Base-by-base conservation (phyloP, 805 yeast species). In the Metschnikowia proteae region DNA sequence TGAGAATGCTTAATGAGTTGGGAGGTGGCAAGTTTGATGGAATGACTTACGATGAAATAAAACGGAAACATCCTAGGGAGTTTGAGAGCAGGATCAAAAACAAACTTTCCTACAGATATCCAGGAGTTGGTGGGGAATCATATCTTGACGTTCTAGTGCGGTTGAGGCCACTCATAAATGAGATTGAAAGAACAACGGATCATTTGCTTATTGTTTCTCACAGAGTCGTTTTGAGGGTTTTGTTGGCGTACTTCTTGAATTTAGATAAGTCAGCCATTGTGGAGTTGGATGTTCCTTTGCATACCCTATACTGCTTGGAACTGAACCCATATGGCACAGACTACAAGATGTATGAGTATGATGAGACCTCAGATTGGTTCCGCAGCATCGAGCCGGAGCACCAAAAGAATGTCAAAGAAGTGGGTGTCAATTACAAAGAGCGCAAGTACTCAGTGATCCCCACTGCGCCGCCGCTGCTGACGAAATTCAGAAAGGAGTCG, bases 81-180 rank as follows among this genome's bases (percentile, higher is more conserved):
- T 92, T 84, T 62, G 80, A 78, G 37, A 79, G 89, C 13, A 78
- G 98, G 50, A 68, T 88, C 56, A 73, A 76, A 37, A 86, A 89
- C 66, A 92, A 92, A 66, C 74, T 92, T 58, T 74, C 84, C 13
- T 92, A 92, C 66, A 74, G 99, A 51, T 92, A 92, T 62, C 99
- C 98, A 1, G 99, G 99, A 3, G 87, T 89, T 43, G 97, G 98
- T 6, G 99, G 99, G 13, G 99, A 92, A 66, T 87, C 96, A 0
- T 92, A 92, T 59, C 70, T 92, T 57, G 98, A 92, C 67, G 99
- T 94, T 9, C 85, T 94, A 60, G 88, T 90, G 56, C 76, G 99
- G 53, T 75, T 92, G 48, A 76, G 96, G 51, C 96, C 97, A 1
- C 80, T 92, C 17, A 92, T 92, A 53, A 89, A 89, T 9, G 99